These are phyloP conservation scores for Haplosporangium sp. DNA, from an alignment of 371 early-diverging fungal species.

Conservation along the genomic window DNA sequence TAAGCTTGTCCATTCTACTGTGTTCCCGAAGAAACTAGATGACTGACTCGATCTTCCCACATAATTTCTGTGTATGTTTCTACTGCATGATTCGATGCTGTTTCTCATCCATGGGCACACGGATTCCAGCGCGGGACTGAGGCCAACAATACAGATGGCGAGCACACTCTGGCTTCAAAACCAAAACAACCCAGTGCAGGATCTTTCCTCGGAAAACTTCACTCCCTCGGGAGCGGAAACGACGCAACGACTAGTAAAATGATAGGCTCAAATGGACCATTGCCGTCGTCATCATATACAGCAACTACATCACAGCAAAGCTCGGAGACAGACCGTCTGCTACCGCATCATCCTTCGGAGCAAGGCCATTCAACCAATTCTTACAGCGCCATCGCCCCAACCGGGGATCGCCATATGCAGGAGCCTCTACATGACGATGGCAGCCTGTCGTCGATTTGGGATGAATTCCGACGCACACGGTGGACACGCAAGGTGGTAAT, in stretches of 20 bases:
- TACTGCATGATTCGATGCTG: neutral
- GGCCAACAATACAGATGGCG: conserved; percentile 3
- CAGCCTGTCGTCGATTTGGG: conserved; percentile 20
- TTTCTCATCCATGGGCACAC: neutral
- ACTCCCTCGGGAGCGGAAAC: conserved; percentile 6
- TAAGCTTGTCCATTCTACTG: too few relatives aligned
- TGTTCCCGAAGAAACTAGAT: too few relatives aligned
- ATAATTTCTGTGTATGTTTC: neutral
- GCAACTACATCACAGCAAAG: neutral
- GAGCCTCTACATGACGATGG: conserved; percentile 25
- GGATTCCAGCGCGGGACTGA: conserved; percentile 8
- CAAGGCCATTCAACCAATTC: conserved; percentile 1
- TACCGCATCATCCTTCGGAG: conserved; percentile 26
- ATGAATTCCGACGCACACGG: conserved; percentile 34
- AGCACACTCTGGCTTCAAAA: conserved; percentile 13
- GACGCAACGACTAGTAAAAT: conserved; percentile 7
- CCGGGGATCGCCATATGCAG: conserved; percentile 5
- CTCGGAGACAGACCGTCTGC: conserved; percentile 36
- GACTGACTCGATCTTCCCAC: too few relatives aligned
- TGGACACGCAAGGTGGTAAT: conserved; percentile 36
- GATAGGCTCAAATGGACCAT: conserved; percentile 16
- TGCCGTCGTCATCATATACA: conserved; percentile 9
- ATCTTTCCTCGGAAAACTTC: conserved; percentile 3
- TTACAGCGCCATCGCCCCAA: conserved; percentile 19
- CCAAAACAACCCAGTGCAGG: conserved; percentile 6